Evolutionary conservation across 495 filamentous ascomycete genomes (phyloP).

Genomic region (Hypomontagnella submonticulosa): DNA sequence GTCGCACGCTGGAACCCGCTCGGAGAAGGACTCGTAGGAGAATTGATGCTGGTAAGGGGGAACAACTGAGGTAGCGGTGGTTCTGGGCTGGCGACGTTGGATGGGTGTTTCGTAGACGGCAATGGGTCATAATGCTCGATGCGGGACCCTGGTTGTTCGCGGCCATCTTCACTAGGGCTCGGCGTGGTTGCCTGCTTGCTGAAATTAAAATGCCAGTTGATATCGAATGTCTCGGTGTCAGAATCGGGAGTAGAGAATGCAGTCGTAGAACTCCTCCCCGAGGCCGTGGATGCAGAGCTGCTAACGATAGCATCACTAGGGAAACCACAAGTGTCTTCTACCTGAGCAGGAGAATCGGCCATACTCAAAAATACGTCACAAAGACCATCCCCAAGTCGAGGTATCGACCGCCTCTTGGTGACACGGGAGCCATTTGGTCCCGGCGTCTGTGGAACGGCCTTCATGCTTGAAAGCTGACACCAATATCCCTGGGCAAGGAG

Average conservation of each 20-base stretch:
- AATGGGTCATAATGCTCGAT: not conserved
- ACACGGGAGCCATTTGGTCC: constrained; percentile 35
- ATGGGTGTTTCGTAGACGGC: not conserved
- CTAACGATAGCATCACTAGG: not conserved
- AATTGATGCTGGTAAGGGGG: too few relatives aligned
- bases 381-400: constrained; percentile 43
- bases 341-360: not conserved
- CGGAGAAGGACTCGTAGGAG: too few relatives aligned
- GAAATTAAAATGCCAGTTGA: not conserved
- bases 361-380: constrained; percentile 6
- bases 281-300: constrained; percentile 6
- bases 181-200: not conserved
- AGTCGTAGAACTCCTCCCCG: not conserved
- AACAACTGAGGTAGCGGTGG: too few relatives aligned
- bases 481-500: not conserved
- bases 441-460: constrained; percentile 11
- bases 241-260: constrained; percentile 6
- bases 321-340: not conserved
- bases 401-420: constrained; percentile 18
- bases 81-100: not conserved
- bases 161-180: not conserved
- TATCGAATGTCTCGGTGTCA: not conserved
- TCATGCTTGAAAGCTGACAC: constrained; percentile 13
- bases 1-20: too few relatives aligned
- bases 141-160: not conserved